A percentile compares a stretch with the other conserved stretches of the same genome.
These are phyloP conservation scores for Jatropha podagrica DNA, from an alignment of 441 rosid species.

Conservation along the genomic window DNA sequence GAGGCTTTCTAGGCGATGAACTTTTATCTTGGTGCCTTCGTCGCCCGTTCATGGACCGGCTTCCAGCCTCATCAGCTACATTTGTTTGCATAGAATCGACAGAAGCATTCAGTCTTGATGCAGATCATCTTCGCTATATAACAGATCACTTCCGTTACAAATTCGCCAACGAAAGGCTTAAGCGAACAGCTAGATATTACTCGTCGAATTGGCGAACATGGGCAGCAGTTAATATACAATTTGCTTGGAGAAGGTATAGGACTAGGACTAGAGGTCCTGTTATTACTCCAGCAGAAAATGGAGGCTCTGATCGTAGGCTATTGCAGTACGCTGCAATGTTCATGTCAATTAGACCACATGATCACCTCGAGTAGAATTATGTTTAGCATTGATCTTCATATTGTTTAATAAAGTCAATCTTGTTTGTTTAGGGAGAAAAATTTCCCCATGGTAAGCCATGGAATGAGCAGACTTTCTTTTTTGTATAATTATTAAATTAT, in stretches of 20 bases:
- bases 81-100: slow-evolving; percentile 50
- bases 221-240: slow-evolving; percentile 72
- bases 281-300: slow-evolving; percentile 30
- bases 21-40: slow-evolving; percentile 71
- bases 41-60: slow-evolving; percentile 57
- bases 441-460: slow-evolving; percentile 16
- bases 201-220: slow-evolving; percentile 77
- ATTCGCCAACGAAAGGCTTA: slow-evolving; percentile 59
- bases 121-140: slow-evolving; percentile 48
- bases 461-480: neutral
- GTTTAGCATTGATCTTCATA: slow-evolving; percentile 1
- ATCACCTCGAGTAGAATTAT: slow-evolving; percentile 55
- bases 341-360: slow-evolving; percentile 78
- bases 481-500: too few relatives aligned
- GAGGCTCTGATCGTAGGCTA: slow-evolving; percentile 38
- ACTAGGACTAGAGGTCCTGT: slow-evolving; percentile 46
- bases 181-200: slow-evolving; percentile 65
- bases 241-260: slow-evolving; percentile 60
- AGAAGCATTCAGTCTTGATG: slow-evolving; percentile 58
- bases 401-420: slow-evolving; percentile 14
- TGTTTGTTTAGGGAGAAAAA: neutral
- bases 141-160: slow-evolving; percentile 71
- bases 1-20: slow-evolving; percentile 67
- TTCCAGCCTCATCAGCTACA: slow-evolving; percentile 67
- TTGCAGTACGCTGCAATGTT: slow-evolving; percentile 71